Base-by-base conservation (phyloP, 75 land plant species). In the Cryptomeria japonica region DNA sequence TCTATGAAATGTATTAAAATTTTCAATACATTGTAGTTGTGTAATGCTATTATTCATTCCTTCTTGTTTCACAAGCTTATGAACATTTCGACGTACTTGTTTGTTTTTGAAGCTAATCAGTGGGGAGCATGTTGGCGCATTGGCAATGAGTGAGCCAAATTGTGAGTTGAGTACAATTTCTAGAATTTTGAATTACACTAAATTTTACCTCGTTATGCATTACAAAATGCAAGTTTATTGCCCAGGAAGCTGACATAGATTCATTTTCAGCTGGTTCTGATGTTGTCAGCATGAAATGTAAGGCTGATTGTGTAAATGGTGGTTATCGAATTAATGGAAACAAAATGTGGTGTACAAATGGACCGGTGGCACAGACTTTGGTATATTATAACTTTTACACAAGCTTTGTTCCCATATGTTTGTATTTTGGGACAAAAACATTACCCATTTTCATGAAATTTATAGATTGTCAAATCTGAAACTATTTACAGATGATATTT, bases 271-370 rank as follows among this genome's bases (percentile, higher is more conserved):
- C 99, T 95, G 99, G 99, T 41, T 98, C 99, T 76, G 99, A 98
- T 96, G 99, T 98, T 87, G 99, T 98, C 42, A 97, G 99, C 88
- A 98, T 98, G 99, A 98, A 96, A 88, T 98, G 99, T 90, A 97
- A 95, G 90, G 99, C 99, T 92, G 97, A 98, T 83, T 93, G 93
- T 84, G 93, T 93, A 70, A 90, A 92, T 84, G 97, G 96, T 49
- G 99, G 99, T n/a, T 98, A 97, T 88, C 76, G 94, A 80, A 49
- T 98, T 77, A 98, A 98, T 90, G 99, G 99, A 53, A 98, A 97
- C 89, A 98, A 98, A 88, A 98, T 98, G 99, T 98, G 99, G 99
- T 98, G 99, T 86, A 98, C 99, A 13, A 98, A 98, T 93, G 99
- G 99, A 44, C 99, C 99, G 56, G 86, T 87, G 88, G 99, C 99